phyloP scores from a whole-genome alignment of 495 filamentous ascomycete genomes.

The Penicillium malachiteum region DNA sequence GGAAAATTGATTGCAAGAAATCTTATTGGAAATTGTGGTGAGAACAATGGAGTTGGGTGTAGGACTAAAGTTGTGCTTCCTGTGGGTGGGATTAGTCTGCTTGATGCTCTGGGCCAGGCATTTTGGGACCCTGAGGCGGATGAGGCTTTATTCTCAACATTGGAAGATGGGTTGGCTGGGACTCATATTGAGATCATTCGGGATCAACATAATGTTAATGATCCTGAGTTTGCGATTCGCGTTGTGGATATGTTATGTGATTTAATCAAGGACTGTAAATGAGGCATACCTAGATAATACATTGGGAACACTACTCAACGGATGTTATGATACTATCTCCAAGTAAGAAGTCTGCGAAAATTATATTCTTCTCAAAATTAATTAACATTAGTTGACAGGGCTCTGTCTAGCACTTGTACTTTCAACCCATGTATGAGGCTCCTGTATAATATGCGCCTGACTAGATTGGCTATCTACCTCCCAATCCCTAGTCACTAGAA shows the following conservation, averaged over 20 bases:
- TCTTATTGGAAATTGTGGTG: conserved; percentile 29
- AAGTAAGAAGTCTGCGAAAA: too few species aligned
- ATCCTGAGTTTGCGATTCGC: conserved; percentile 37
- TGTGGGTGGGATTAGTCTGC: conserved; percentile 48
- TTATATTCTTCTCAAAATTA: not conserved
- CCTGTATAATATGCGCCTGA: conserved; percentile 17
- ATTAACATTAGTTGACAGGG: not conserved
- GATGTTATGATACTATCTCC: too few species aligned
- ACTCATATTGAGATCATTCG: conserved; percentile 35
- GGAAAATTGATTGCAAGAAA: conserved; percentile 54
- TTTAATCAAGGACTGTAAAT: conserved; percentile 9
- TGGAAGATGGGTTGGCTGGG: conserved; percentile 41
- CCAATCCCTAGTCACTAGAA: conserved; percentile 22
- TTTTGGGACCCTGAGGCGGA: conserved; percentile 49
- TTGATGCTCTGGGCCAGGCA: conserved; percentile 34
- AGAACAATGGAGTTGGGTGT: conserved; percentile 9
- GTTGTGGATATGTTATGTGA: conserved; percentile 23
- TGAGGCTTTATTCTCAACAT: conserved; percentile 40
- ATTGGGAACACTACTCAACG: not conserved
- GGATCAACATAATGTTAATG: conserved; percentile 45
- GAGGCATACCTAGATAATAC: too few species aligned
- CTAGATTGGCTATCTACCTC: conserved; percentile 26
- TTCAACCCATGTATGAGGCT: conserved; percentile 6
- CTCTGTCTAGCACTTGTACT: not conserved
- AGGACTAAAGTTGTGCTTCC: conserved; percentile 58